Percentiles rank a stretch among this genome's conserved stretches.
Evolutionary conservation across 2,329 filamentous ascomycete species (phyloP).

Genomic region (Apiospora kogelbergensis): DNA sequence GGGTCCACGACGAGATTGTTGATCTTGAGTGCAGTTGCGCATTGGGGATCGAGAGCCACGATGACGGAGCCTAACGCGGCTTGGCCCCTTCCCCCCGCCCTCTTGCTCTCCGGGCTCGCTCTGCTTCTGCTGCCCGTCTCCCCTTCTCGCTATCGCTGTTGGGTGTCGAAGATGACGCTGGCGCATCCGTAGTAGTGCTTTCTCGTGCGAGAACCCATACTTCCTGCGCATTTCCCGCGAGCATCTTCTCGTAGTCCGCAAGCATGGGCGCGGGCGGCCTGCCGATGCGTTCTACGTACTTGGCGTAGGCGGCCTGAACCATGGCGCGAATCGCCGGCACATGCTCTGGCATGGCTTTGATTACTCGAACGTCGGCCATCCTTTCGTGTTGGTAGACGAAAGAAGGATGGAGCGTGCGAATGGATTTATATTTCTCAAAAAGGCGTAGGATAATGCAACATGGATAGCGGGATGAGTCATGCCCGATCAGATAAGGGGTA

Average conservation of each 20-base stretch:
- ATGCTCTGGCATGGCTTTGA: background rate
- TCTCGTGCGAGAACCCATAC: background rate
- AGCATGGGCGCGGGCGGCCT: constrained; percentile 37
- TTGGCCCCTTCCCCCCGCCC: background rate
- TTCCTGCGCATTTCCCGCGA: constrained; percentile 17
- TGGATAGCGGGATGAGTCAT: background rate
- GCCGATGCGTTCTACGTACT: constrained; percentile 19
- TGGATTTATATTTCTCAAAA: too few relatives aligned
- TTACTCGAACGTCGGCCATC: background rate
- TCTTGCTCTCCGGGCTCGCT: constrained; percentile 11
- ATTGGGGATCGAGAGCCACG: constrained; percentile 11
- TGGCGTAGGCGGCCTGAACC: constrained; percentile 11
- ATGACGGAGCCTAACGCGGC: constrained; percentile 30
- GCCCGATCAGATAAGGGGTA: background rate
- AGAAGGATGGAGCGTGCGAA: too few relatives aligned
- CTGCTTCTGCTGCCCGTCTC: background rate
- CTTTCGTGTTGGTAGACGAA: too few relatives aligned
- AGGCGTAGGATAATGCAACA: background rate
- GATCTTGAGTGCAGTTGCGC: constrained; percentile 16
- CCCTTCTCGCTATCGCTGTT: background rate
- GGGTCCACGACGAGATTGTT: constrained; percentile 24
- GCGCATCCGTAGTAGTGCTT: background rate
- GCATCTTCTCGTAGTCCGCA: constrained; percentile 30
- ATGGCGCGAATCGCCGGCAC: background rate
- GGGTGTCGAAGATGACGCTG: background rate